Evolutionary conservation across 139 green algal genomes (phyloP).

Genomic region (Desmodesmus armatus): DNA sequence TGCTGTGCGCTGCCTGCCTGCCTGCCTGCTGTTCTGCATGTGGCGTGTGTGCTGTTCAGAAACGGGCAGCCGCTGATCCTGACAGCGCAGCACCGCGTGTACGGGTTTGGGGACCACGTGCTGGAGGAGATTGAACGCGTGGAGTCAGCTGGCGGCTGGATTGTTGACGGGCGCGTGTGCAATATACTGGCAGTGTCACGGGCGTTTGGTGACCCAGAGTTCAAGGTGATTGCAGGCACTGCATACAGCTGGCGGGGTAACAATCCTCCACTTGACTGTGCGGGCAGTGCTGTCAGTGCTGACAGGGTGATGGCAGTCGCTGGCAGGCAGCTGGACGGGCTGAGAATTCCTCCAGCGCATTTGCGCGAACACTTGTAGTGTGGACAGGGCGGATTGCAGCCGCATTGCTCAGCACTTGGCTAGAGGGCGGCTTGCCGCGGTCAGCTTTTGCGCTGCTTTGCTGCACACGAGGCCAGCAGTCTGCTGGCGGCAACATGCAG

Average conservation of each 20-base stretch:
- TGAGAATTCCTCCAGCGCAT: no score
- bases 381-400: no score
- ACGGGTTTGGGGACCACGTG: constrained; percentile 59
- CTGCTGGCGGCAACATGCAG: neutral
- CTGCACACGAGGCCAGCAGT: no score
- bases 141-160: constrained; percentile 65
- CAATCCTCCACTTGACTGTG: neutral
- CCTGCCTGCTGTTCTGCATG: neutral
- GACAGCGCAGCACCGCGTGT: constrained; percentile 62
- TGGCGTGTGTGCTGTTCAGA: no score
- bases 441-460: no score
- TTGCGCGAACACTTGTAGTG: no score
- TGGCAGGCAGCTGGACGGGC: no score
- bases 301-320: neutral
- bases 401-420: no score
- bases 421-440: no score
- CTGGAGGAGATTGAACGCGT: constrained; percentile 63
- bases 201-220: constrained; percentile 77
- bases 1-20: no score
- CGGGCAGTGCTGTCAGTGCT: neutral
- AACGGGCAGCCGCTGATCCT: constrained; percentile 2
- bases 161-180: constrained; percentile 74
- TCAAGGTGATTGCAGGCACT: constrained; percentile 61
- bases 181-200: constrained; percentile 72
- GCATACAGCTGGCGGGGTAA: no score